Base-by-base conservation (phyloP, 2,329 filamentous ascomycete species). In the Proliferodiscus dingleyae region DNA sequence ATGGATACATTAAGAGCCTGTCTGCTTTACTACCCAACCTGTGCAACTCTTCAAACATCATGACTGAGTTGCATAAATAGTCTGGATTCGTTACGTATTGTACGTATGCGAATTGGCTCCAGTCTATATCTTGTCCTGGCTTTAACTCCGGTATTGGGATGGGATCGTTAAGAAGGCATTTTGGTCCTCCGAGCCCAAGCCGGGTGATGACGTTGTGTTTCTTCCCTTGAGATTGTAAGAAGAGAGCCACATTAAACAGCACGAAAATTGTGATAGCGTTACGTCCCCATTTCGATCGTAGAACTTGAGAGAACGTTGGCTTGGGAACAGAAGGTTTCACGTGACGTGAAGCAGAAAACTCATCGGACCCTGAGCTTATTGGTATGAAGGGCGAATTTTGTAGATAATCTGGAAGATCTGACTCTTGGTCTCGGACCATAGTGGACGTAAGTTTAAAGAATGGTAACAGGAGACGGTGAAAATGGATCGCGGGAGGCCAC, bases 1-100 rank as follows among this genome's bases (percentile, higher is more conserved):
- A 59, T 0, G 72, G 71, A 46, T 74, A 74, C 63, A 76, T 64
- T 53, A 76, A 62, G 2, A 74, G 59, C 2, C 70, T 64, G 11
- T 71, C 68, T 3, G 71, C 68, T 32, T 64, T 68, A 48, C 69
- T 74, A 5, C 62, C 59, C 0, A 74, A 51, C 1, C 65, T 61
- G 15, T 11, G 32, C 41, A 4, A 30, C n/a, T 18, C n/a, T n/a
- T n/a, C n/a, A n/a, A n/a, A n/a, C n/a, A n/a, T n/a, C n/a, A n/a
- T n/a, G n/a, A n/a, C n/a, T n/a, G n/a, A n/a, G n/a, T n/a, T n/a
- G n/a, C n/a, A n/a, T n/a, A n/a, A n/a, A n/a, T n/a, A n/a, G n/a
- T n/a, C n/a, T n/a, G n/a, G n/a, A n/a, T n/a, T n/a, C n/a, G n/a
- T n/a, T n/a, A n/a, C n/a, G n/a, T n/a, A n/a, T n/a, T n/a, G n/a